Conservation (phyloP, 768 basidiomycete genomes). For the Podaxis mareebaensis region DNA sequence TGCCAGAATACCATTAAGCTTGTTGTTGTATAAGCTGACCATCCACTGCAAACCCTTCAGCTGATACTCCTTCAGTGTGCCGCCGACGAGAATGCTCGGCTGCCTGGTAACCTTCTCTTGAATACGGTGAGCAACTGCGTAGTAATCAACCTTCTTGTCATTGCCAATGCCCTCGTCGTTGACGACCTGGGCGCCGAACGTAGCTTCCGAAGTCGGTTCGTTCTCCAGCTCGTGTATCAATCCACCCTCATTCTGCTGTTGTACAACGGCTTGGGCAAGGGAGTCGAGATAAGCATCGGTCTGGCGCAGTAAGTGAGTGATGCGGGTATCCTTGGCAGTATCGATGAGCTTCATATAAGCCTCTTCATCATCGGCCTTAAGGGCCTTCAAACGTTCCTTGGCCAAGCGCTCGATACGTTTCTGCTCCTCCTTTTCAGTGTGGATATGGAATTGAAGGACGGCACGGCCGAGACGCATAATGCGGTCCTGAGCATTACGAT, state of each 20-base stretch:
- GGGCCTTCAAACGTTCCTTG: constrained; percentile 97
- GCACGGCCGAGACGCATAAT: constrained; percentile 76
- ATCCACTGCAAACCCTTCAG: constrained; percentile 97
- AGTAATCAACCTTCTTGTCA: constrained; percentile 89
- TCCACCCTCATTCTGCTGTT: constrained; percentile 81
- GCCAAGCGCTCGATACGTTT: constrained; percentile 93
- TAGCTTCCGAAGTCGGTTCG: constrained; percentile 80
- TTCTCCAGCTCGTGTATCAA: constrained; percentile 38
- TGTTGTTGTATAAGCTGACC: constrained; percentile 97
- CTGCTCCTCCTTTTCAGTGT: constrained; percentile 97
- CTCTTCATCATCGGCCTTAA: constrained; percentile 98
- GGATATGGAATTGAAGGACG: constrained; percentile 80
- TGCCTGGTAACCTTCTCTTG: constrained; percentile 82
- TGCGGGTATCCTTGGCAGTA: constrained; percentile 98
- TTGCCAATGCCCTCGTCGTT: constrained; percentile 59
- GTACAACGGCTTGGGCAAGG: constrained; percentile 89
- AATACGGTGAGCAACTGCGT: constrained; percentile 90
- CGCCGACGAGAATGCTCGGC: constrained; percentile 76
- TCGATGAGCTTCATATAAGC: constrained; percentile 99
- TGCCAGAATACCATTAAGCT: constrained; percentile 90
- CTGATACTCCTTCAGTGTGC: constrained; percentile 93
- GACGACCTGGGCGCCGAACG: constrained; percentile 81
- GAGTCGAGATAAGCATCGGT: constrained; percentile 95
- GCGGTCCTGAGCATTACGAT: constrained; percentile 63
- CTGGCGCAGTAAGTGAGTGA: constrained; percentile 92